These are phyloP conservation scores for Aristolochia contorta DNA, from an alignment of 164 flowering plant species.

Conservation along the genomic window DNA sequence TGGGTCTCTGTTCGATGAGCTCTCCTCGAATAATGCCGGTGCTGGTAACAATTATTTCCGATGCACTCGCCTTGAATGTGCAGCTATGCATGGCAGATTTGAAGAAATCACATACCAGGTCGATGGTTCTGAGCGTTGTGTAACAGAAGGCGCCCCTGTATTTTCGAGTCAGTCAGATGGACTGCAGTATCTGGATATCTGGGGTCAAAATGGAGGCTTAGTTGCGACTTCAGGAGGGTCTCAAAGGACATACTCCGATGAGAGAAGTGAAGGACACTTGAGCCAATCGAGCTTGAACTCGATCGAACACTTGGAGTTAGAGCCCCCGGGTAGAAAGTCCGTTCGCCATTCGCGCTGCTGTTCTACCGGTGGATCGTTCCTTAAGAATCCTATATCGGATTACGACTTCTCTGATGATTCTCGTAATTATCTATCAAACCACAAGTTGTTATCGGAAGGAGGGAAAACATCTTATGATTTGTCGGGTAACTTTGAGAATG, in stretches of 20 bases:
- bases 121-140: constrained; percentile 37
- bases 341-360: background rate
- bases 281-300: constrained; percentile 5
- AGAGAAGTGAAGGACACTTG: constrained; percentile 13
- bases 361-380: background rate
- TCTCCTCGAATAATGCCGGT: constrained; percentile 21
- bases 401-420: too few relatives aligned
- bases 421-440: too few relatives aligned
- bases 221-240: constrained; percentile 44
- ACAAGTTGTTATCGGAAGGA: too few relatives aligned
- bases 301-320: constrained; percentile 16
- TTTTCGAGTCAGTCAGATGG: constrained; percentile 23
- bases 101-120: constrained; percentile 62
- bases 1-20: constrained; percentile 41
- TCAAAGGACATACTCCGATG: constrained; percentile 29
- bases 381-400: too few relatives aligned
- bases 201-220: constrained; percentile 38
- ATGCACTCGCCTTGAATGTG: constrained; percentile 42
- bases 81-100: constrained; percentile 72
- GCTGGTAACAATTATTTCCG: constrained; percentile 26
- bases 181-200: constrained; percentile 21
- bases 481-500: constrained; percentile 44
- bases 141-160: constrained; percentile 25
- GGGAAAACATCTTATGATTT: constrained; percentile 5
- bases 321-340: constrained; percentile 16